phyloP scores from a whole-genome alignment of 2,329 filamentous ascomycete genomes.

The Penicillium sp. region DNA sequence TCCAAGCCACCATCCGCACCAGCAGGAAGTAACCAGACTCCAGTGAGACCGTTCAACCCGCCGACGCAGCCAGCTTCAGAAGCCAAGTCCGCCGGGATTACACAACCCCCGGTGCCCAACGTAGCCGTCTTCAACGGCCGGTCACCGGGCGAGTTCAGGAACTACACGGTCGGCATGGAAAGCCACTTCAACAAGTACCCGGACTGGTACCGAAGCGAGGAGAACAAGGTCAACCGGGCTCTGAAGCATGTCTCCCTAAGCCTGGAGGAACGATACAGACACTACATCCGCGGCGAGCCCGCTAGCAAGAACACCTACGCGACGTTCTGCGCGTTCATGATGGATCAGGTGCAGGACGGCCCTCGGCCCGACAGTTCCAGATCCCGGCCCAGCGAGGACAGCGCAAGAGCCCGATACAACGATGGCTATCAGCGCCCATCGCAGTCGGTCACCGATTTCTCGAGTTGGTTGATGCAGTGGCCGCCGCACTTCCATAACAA shows the following conservation, averaged over 20 bases:
- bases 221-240: conserved; percentile 7
- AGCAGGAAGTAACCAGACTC: not conserved
- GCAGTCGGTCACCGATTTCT: conserved; percentile 11
- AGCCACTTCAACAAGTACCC: conserved; percentile 8
- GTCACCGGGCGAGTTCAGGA: conserved; percentile 7
- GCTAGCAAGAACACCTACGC: conserved; percentile 2
- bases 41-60: not conserved
- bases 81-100: not conserved
- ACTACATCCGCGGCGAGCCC: not conserved
- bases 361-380: not conserved
- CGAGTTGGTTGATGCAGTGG: conserved; percentile 9
- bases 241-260: conserved; percentile 6
- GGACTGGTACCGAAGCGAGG: conserved; percentile 1
- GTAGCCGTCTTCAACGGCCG: conserved; percentile 7
- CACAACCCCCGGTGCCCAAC: conserved; percentile 2
- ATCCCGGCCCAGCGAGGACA: not conserved
- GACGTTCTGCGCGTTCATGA: conserved; percentile 16
- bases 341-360: conserved; percentile 6
- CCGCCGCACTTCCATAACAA: conserved; percentile 8
- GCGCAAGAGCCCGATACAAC: conserved; percentile 2
- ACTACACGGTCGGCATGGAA: conserved; percentile 9
- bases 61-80: not conserved
- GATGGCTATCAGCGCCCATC: conserved; percentile 1
- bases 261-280: conserved; percentile 9
- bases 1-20: not conserved